A percentile compares a stretch with the other conserved stretches of the same genome.
These are phyloP conservation scores for Phytophthora multivora DNA, from an alignment of 352 stramenopile genomes.

Conservation along the genomic window DNA sequence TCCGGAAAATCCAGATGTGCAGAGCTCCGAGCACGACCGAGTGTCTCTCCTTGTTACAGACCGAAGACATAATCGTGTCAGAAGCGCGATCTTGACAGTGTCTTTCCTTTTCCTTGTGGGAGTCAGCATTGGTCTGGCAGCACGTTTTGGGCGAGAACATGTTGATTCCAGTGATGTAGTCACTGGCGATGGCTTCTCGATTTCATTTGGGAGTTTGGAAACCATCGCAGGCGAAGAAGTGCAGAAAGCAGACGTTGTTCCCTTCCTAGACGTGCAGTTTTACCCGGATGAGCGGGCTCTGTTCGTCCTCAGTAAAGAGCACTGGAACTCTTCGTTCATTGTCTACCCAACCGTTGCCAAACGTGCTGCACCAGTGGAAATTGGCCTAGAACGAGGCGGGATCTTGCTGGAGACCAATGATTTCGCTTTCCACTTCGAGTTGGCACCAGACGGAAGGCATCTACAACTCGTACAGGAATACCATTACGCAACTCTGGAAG, in stretches of 20 bases:
- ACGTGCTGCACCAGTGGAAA: slow-evolving; percentile 45
- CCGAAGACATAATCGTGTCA: slow-evolving; percentile 15
- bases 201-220: slow-evolving; percentile 26
- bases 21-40: slow-evolving; percentile 19
- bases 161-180: neutral
- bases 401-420: slow-evolving; percentile 65
- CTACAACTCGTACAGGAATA: slow-evolving; percentile 67
- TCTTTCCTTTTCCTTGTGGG: slow-evolving; percentile 33
- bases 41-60: slow-evolving; percentile 18
- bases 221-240: slow-evolving; percentile 31
- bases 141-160: slow-evolving; percentile 23
- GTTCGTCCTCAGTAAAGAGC: slow-evolving; percentile 61
- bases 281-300: slow-evolving; percentile 28
- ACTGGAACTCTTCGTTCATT: slow-evolving; percentile 72
- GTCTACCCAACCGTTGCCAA: slow-evolving; percentile 75
- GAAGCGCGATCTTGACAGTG: slow-evolving; percentile 11
- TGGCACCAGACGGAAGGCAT: slow-evolving; percentile 30
- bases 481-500: slow-evolving; percentile 45
- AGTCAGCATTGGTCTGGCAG: slow-evolving; percentile 29
- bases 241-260: slow-evolving; percentile 10
- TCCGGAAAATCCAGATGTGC: slow-evolving; percentile 5
- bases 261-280: slow-evolving; percentile 56
- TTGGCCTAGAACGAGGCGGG: slow-evolving; percentile 51
- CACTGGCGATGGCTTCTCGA: slow-evolving; percentile 11
- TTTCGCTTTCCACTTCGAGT: slow-evolving; percentile 76